Percentiles rank a stretch among this genome's conserved stretches.
Evolutionary conservation across 805 yeast genomes (phyloP).

Genomic region (Huiozyma naganishii): DNA sequence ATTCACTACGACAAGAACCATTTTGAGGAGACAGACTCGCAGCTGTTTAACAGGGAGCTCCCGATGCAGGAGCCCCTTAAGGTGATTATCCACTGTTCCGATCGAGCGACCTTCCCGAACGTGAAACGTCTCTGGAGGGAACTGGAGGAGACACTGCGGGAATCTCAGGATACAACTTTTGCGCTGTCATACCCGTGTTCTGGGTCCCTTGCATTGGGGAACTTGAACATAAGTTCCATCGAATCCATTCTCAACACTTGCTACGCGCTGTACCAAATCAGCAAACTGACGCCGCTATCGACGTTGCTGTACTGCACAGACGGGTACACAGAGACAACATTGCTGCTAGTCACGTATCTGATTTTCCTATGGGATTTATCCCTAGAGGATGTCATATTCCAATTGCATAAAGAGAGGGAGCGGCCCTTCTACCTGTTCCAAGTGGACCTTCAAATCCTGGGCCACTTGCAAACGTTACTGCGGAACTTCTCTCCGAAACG

Average conservation of each 20-base stretch:
- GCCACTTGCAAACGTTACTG: conserved; percentile 53
- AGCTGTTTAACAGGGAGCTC: conserved; percentile 30
- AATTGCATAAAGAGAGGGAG: conserved; percentile 49
- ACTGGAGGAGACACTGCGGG: not conserved
- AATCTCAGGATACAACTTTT: conserved; percentile 3
- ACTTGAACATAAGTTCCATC: conserved; percentile 52
- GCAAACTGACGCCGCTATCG: conserved; percentile 24
- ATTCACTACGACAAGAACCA: conserved; percentile 12
- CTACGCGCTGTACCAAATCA: conserved; percentile 31
- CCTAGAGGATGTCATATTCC: conserved; percentile 54
- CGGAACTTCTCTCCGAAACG: conserved; percentile 46
- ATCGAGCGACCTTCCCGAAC: conserved; percentile 45
- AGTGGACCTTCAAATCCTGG: conserved; percentile 57
- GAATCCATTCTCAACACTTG: conserved; percentile 62
- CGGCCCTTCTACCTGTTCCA: conserved; percentile 80
- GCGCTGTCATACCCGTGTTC: conserved; percentile 67
- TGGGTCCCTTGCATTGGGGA: conserved; percentile 72
- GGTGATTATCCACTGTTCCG: conserved; percentile 41
- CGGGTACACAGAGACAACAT: conserved; percentile 85
- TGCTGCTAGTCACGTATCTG: conserved; percentile 58
- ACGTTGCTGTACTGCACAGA: conserved; percentile 70
- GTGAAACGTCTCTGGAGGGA: conserved; percentile 22
- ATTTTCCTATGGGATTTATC: conserved; percentile 56
- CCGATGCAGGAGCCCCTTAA: conserved; percentile 33
- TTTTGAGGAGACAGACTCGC: conserved; percentile 17